Conservation (phyloP, 148 eudicot genomes). For the Nyssa sinensis region DNA sequence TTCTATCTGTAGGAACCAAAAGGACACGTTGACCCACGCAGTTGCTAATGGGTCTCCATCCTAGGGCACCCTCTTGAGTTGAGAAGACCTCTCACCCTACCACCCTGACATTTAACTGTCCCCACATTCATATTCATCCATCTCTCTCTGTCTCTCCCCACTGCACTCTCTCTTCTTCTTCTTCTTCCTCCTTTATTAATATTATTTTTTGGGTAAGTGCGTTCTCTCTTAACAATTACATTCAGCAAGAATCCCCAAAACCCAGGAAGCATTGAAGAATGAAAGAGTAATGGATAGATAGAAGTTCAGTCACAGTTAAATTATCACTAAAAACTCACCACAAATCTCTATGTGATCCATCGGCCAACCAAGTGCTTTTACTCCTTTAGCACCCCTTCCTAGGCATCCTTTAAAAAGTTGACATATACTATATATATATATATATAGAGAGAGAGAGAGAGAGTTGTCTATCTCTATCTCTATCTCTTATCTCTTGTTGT, state of each 20-base stretch:
- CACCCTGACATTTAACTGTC: neutral
- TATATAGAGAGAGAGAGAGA: no score
- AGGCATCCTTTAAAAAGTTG: slow-evolving; percentile 3
- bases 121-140: neutral
- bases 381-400: slow-evolving; percentile 17
- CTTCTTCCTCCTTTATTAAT: no score
- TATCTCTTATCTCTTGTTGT: neutral
- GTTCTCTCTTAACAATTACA: no score
- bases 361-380: slow-evolving; percentile 14
- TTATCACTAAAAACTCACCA: slow-evolving; percentile 8
- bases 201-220: no score
- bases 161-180: neutral
- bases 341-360: slow-evolving; percentile 21
- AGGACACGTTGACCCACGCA: slow-evolving; percentile 1
- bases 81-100: slow-evolving; percentile 10
- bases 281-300: neutral
- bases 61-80: slow-evolving; percentile 14
- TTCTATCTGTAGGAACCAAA: no score
- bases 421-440: neutral
- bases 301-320: slow-evolving; percentile 15
- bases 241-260: slow-evolving; percentile 6
- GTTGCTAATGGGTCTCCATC: neutral
- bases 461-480: neutral
- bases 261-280: slow-evolving; percentile 23
- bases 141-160: neutral